Conservation (phyloP, 1,139 yeast species). For the Suhomyces panamericanus region DNA sequence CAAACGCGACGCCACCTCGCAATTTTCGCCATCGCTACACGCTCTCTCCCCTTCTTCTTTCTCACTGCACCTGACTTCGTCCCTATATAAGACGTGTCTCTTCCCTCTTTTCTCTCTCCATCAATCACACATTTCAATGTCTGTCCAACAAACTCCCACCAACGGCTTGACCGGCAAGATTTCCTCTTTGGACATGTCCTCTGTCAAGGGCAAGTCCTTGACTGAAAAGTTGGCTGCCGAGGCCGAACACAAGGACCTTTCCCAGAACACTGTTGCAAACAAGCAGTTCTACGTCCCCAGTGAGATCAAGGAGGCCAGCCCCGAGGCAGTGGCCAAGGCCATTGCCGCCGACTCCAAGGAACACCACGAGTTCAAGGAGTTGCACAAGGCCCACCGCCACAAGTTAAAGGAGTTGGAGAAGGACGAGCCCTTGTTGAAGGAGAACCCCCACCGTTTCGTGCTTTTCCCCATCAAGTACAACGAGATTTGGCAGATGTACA, state of each 20-base stretch:
- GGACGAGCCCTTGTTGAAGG: slow-evolving; percentile 85
- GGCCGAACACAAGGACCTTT: slow-evolving; percentile 43
- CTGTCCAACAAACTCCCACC: slow-evolving; percentile 48
- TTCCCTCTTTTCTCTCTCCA: slow-evolving; percentile 1
- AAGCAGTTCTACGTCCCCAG: slow-evolving; percentile 24
- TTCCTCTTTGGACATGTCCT: slow-evolving; percentile 41
- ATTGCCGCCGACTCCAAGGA: slow-evolving; percentile 22
- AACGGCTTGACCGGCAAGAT: slow-evolving; percentile 52
- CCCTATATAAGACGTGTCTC: slow-evolving; percentile 4
- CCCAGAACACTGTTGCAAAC: slow-evolving; percentile 30
- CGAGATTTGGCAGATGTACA: slow-evolving; percentile 98
- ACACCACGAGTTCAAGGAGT: slow-evolving; percentile 56
- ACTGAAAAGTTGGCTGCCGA: slow-evolving; percentile 49
- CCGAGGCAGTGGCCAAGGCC: slow-evolving; percentile 13
- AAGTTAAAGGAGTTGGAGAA: slow-evolving; percentile 71
- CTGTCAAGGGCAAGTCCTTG: slow-evolving; percentile 36
- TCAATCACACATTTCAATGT: slow-evolving; percentile 23
- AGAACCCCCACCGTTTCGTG: slow-evolving; percentile 88
- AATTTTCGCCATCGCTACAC: slow-evolving; percentile 5
- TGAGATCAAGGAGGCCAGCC: slow-evolving; percentile 14
- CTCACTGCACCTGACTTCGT: slow-evolving; percentile 5
- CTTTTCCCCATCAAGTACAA: slow-evolving; percentile 96
- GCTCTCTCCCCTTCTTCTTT: background rate
- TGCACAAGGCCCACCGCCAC: slow-evolving; percentile 70
- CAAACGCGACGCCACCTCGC: slow-evolving; percentile 6